Base-by-base conservation (phyloP, 2,329 filamentous ascomycete species). In the Talaromyces sp. region DNA sequence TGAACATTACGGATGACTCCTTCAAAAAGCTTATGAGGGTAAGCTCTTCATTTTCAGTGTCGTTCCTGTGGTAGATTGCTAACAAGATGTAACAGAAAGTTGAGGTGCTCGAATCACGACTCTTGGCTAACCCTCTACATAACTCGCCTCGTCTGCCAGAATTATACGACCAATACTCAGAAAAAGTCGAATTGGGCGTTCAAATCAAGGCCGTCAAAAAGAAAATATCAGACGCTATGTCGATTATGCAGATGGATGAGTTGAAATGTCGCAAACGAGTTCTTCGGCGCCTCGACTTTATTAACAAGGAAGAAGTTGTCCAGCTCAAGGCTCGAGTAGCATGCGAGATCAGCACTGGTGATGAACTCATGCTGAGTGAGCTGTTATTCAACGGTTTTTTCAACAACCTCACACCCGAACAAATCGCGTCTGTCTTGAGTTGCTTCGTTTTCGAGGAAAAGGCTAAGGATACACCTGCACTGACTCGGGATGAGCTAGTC, bases 381-480 rank as follows among this genome's bases (percentile, higher is more conserved):
- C 84, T 99, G 33, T 85, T 99, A 0, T 98, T 99, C 79, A 96
- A 98, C 77, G 88, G 93, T 45, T 98, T 97, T 84, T 99, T 99
- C 85, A 99, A 98, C 75, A 93, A 97, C 74, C 82, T 98, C 50
- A 88, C 88, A 0, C 93, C 95, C 0, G 94, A 98, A 77, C 86
- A 94, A 69, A 91, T 90, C 71, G 95, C 95, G 1, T 87, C 94
- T 0, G 87, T 93, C 6, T 84, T 99, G 66, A 96, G 92, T 72
- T 93, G 92, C 74, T 98, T 99, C 80, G 95, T 99, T 69, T 97
- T 98, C 70, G 96, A 99, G 74, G 95, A 99, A 80, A 97, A 96
- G 83, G 88, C 91, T 57, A 90, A 94, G 71, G 88, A 93, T 13
- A 82, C 87, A 3, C 85, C 87, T 14, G 72, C 80, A 7, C 82